Percentiles rank a stretch among this genome's conserved stretches.
phyloP scores from a whole-genome alignment of 441 rosid species.

The Mallotus repandus region DNA sequence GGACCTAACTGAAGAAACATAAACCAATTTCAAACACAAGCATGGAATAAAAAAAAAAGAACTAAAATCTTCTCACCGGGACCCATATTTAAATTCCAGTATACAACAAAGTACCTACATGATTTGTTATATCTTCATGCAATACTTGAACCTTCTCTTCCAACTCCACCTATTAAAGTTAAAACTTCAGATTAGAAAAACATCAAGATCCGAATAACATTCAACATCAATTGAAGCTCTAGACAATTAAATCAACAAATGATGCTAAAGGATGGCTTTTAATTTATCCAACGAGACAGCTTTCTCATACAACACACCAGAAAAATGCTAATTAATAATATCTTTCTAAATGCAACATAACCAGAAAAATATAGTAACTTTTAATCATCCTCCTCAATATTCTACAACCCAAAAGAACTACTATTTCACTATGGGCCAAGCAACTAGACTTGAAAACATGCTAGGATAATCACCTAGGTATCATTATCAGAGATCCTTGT shows the following conservation, averaged over 20 bases:
- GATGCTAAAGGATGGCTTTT: too few species aligned
- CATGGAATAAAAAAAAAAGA: neutral
- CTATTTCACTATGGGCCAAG: too few species aligned
- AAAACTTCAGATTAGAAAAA: slow-evolving; percentile 11
- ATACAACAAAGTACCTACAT: slow-evolving; percentile 50
- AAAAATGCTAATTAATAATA: too few species aligned
- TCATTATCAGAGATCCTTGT: too few species aligned
- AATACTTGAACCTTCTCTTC: slow-evolving; percentile 61
- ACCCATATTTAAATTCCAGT: slow-evolving; percentile 11
- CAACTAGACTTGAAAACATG: too few species aligned
- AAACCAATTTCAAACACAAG: neutral
- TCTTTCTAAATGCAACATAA: neutral
- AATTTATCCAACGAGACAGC: too few species aligned
- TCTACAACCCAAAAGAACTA: too few species aligned
- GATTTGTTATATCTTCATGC: slow-evolving; percentile 76
- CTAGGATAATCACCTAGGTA: too few species aligned
- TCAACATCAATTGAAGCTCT: too few species aligned
- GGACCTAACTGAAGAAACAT: neutral
- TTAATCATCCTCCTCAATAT: neutral
- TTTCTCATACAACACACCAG: too few species aligned
- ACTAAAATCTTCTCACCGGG: neutral
- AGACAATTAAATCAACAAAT: too few species aligned
- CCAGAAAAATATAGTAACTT: neutral
- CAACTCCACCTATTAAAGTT: slow-evolving; percentile 57
- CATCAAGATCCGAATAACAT: neutral